Conservation (phyloP, 371 early-diverging fungal species). For the Amoeboaphelidium protococcarum region DNA sequence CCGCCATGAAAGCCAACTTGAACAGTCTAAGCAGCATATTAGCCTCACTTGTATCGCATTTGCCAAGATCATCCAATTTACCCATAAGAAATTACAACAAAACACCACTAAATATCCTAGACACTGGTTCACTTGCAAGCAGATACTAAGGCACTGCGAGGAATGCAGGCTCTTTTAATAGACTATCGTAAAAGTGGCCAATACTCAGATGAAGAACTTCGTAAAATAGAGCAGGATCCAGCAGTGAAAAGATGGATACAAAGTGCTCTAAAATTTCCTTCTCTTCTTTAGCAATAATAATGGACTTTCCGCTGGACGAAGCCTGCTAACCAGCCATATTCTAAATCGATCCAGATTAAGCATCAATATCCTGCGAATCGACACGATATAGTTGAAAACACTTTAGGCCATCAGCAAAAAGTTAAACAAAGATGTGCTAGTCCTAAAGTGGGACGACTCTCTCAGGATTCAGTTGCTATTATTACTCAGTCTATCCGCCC, state of each 20-base stretch:
- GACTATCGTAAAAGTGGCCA: constrained; percentile 50
- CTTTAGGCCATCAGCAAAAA: neutral
- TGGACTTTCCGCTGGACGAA: neutral
- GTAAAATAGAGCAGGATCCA: constrained; percentile 79
- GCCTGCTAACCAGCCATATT: neutral
- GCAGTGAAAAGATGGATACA: constrained; percentile 49
- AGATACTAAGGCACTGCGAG: constrained; percentile 69
- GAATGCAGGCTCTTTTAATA: constrained; percentile 46
- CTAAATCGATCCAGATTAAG: too few species aligned
- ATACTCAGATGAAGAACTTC: constrained; percentile 78
- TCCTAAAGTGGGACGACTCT: too few species aligned
- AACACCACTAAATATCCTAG: constrained; percentile 48
- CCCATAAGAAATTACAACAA: constrained; percentile 48
- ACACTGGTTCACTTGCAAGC: constrained; percentile 41
- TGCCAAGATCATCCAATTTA: constrained; percentile 53
- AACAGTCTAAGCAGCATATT: constrained; percentile 64
- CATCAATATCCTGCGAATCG: too few species aligned
- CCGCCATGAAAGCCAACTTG: constrained; percentile 76
- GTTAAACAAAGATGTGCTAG: too few species aligned
- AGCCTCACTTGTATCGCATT: constrained; percentile 38
- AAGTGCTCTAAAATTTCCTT: constrained; percentile 78
- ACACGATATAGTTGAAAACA: neutral
- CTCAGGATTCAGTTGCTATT: constrained; percentile 3
- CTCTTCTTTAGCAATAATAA: constrained; percentile 27
- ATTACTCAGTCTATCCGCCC: neutral